Evolutionary conservation across 2,329 filamentous ascomycete genomes (phyloP), one percentile per base, ranked within the genome.

Genomic region (Fusarium sp.): DNA sequence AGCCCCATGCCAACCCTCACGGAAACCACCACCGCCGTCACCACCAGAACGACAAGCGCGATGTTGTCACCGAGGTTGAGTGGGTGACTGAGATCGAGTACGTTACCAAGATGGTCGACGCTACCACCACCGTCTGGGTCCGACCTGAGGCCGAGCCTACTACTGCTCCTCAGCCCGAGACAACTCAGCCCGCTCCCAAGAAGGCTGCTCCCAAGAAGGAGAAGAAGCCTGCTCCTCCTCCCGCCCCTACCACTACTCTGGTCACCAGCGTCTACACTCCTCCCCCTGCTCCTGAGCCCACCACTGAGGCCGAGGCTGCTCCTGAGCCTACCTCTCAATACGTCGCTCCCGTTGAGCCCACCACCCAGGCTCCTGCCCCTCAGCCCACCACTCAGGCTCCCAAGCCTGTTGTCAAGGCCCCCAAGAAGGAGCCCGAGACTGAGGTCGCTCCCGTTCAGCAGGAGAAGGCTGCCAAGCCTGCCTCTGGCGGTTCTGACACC

Each of bases 41-140:
- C 72, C 75, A 80, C 61, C 64, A 81, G 68, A 83, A 84, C 69
- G 76, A 73, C 67, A 81, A 81, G 71, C 81, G 82, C 57, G 84
- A 79, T 25, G 65, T 88, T 19, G 83, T 87, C 73, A 87, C 86
- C 46, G 83, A 86, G 75, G 84, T 84, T 60, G 85, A 85, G 76
- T 88, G 85, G 83, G 86, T 88, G 74, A 88, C 85, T 11, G 84
- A 87, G 74, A 84, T 83, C 6, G 85, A 78, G 71, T 81, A 79
- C 54, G 82, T 89, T 69, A 86, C 87, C 66, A 80, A 86, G 81
- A 64, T 83, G 57, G 78, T 89, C 61, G 87, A 88, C 74, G 81
- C 83, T 40, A 85, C 82, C 72, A 83, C 84, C 75, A 89, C 88
- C 61, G 69, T 84, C 78, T 84, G 81, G 75, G 75, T 88, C 78